A percentile compares a stretch with the other conserved stretches of the same genome.
These are phyloP conservation scores for Rhodofomes roseus DNA, from an alignment of 1,284 basidiomycete genomes.

Conservation along the genomic window DNA sequence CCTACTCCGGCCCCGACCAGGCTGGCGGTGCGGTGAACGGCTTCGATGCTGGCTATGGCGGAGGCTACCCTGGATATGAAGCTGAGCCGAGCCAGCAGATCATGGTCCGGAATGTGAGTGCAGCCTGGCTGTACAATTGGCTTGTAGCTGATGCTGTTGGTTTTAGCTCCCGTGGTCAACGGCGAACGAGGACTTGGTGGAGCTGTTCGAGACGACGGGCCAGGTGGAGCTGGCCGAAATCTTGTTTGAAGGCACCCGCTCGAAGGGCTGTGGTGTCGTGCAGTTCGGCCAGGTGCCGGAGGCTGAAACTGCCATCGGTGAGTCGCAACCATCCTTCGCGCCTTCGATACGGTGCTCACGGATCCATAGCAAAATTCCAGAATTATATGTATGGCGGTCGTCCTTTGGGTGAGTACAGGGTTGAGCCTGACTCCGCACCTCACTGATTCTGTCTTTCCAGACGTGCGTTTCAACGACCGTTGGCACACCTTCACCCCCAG, in stretches of 20 bases:
- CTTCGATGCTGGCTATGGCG: conserved; percentile 35
- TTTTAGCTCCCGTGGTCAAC: conserved; percentile 94
- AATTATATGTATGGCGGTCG: conserved; percentile 89
- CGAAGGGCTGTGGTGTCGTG: conserved; percentile 92
- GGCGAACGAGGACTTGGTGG: conserved; percentile 97
- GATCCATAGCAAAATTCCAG: conserved; percentile 76
- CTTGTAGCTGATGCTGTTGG: conserved; percentile 4
- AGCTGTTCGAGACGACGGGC: conserved; percentile 97
- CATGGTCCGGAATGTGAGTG: conserved; percentile 92
- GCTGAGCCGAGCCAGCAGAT: conserved; percentile 93
- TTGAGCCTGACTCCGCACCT: too few species aligned
- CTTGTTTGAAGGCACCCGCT: conserved; percentile 84
- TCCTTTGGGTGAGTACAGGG: conserved; percentile 64
- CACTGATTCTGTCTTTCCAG: conserved; percentile 32
- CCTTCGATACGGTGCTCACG: not conserved
- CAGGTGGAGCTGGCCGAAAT: conserved; percentile 94
- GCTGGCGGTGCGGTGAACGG: conserved; percentile 47
- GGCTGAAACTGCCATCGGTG: conserved; percentile 91
- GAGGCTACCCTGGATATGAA: conserved; percentile 31
- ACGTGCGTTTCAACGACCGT: conserved; percentile 88
- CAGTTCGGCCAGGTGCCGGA: conserved; percentile 88
- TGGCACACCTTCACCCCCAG: conserved; percentile 88
- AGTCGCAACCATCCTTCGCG: conserved; percentile 17
- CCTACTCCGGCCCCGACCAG: conserved; percentile 78
- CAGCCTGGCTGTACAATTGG: not conserved